phyloP scores from a whole-genome alignment of 106 monocot species.

The Acanthochlamys bracteata region DNA sequence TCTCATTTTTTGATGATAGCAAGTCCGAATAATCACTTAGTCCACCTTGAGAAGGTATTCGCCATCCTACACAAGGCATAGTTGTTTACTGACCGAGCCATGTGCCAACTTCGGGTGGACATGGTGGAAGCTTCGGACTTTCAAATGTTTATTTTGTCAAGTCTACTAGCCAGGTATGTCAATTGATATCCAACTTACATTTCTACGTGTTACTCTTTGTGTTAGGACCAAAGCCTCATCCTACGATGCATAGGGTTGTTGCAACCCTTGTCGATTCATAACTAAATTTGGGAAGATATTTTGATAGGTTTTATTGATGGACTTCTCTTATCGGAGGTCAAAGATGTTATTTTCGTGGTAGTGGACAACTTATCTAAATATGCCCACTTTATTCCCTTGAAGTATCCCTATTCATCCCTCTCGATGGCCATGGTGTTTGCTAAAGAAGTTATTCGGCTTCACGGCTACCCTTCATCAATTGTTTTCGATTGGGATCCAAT shows the following conservation, averaged over 20 bases:
- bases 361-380: background rate
- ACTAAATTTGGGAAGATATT: conserved; percentile 2
- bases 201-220: no score
- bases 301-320: conserved; percentile 1
- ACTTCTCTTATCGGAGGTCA: background rate
- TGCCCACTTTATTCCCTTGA: background rate
- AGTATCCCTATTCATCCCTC: background rate
- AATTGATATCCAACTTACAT: background rate
- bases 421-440: background rate
- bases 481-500: background rate
- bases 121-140: background rate
- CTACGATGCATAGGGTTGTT: background rate
- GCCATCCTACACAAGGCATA: background rate
- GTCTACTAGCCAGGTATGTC: background rate
- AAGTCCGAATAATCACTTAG: background rate
- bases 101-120: background rate
- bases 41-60: background rate
- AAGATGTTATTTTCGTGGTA: background rate
- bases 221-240: no score
- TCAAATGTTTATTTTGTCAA: background rate
- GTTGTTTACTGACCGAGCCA: background rate
- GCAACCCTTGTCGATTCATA: background rate
- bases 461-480: background rate
- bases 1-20: conserved; percentile 7
- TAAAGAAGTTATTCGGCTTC: background rate